Evolutionary conservation across 768 basidiomycete species (phyloP).

Genomic region (Royoungia palumana): DNA sequence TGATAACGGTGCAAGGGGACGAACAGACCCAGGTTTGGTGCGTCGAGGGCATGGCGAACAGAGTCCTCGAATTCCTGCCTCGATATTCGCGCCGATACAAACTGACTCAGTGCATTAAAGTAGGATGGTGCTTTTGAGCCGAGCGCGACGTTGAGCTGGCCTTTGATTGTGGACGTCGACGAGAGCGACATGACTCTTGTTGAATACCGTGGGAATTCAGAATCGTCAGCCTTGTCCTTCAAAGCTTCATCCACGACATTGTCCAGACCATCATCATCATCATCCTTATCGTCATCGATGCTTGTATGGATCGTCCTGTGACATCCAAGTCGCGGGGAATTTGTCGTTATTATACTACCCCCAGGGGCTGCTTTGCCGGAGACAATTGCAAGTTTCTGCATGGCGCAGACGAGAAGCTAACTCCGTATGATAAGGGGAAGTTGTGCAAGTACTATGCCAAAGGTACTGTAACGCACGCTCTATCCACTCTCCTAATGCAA

Average conservation of each 20-base stretch:
- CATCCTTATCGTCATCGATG: conserved; percentile 27
- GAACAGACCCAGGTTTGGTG: conserved; percentile 48
- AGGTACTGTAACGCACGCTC: conserved; percentile 35
- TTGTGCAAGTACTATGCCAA: conserved; percentile 60
- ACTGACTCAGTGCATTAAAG: conserved; percentile 61
- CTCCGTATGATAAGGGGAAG: conserved; percentile 72
- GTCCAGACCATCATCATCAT: no score
- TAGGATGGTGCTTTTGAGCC: conserved; percentile 60
- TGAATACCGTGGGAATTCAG: background rate
- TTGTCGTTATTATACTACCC: conserved; percentile 62
- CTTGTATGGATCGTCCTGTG: conserved; percentile 47
- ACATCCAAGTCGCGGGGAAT: conserved; percentile 71
- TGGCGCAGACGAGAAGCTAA: conserved; percentile 46
- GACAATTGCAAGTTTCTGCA: conserved; percentile 77
- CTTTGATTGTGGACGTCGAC: conserved; percentile 70
- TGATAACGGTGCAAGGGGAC: background rate
- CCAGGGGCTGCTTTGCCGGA: conserved; percentile 68
- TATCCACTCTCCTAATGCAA: background rate
- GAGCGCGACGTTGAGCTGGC: conserved; percentile 58
- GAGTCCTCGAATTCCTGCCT: conserved; percentile 74
- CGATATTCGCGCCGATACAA: conserved; percentile 65
- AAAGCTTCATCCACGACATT: conserved; percentile 4
- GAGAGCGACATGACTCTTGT: conserved; percentile 62
- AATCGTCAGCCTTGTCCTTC: no score
- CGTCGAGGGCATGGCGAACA: conserved; percentile 59